Base-by-base conservation (phyloP, 2,329 filamentous ascomycete genomes). In the Sporothrix globosa region DNA sequence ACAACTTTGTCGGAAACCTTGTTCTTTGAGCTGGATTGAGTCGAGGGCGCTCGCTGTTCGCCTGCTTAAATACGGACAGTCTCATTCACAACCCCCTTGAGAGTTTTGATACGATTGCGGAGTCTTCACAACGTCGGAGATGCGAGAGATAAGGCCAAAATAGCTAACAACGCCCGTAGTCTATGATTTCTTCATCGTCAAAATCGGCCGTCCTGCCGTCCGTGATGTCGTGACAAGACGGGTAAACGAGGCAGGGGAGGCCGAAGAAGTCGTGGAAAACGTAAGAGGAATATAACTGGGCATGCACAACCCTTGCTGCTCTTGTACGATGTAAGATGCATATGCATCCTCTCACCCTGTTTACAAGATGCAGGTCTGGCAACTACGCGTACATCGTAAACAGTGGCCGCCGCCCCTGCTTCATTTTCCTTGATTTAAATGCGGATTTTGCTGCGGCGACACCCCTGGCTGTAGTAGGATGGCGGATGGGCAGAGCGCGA, bases 211-310 rank as follows among this genome's bases (percentile, higher is more conserved):
- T 39, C 39, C 39, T 63, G 39, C 17, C 39, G 39, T n/a, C 58
- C 46, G 48, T 46, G 34, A 67, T 67, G 63, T 53, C 46, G 63
- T 66, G 63, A 52, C 63, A 52, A 27, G 46, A 66, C 52, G 63
- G 17, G 27, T 24, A 44, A 44, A 46, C 63, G 34, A n/a, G 63
- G 27, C 44, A 66, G 63, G 46, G 19, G 46, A 66, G 21, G 63
- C 44, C 44, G 63, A 66, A 54, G 50, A 34, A n/a, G 21, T 21
- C 21, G 52, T 39, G 39, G 34, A 56, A 39, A 14, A 65, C n/a
- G 21, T 56, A 58, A 68, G 9, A 30, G 66, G 50, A 56, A 34
- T 34, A 52, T 30, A 24, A 50, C 58, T 27, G 39, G 58, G 9
- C 39, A 61, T 46, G 24, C 21, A 11, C 19, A 5, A 34, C 19